Evolutionary conservation across 306 rosid genomes (phyloP), one percentile per base, ranked within the genome.

Genomic region (Cajanus cajan): DNA sequence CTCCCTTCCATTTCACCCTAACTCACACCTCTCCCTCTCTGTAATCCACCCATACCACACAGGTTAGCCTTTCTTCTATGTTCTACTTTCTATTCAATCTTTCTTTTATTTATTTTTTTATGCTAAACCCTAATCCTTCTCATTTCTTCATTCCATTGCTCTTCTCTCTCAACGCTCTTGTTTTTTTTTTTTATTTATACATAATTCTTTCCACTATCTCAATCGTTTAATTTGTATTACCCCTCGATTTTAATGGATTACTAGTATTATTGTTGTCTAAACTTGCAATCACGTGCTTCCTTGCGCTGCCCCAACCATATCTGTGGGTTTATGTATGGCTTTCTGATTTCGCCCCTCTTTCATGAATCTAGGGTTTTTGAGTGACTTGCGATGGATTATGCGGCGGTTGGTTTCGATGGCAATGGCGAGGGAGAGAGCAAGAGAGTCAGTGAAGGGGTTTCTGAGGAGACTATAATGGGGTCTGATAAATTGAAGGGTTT

Each of bases 351-450:
- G 1, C 74, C 54, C 78, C 48, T 5, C 21, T 79, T 36, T 80
- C 36, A 77, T 78, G 85, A 87, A 76, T 87, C 77, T 86, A 92
- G 96, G 93, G 86, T 78, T 62, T 83, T 62, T 73, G 58, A 82
- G 78, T 50, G 39, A 48, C 68, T 79, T 71, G 41, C 19, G 5
- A 79, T 92, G 97, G 98, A 88, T 73, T 82, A 85, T 83, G 88
- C 85, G 77, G 87, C 67, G 70, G 88, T 67, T 61, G 63, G 75
- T 83, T 71, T 78, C 45, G 76, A 68, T 68, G 89, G 81, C 59
- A 77, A 80, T 78, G 71, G 78, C 21, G 73, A 34, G 82, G 88
- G 50, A 31, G 90, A 87, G 77, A 73, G 45, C n/a, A 78, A 85
- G 78, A 80, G 62, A 78, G 83, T 51, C 71, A 88, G 39, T 5